Evolutionary conservation across 2,329 filamentous ascomycete genomes (phyloP).

Genomic region (Monosporascus cannonballus): DNA sequence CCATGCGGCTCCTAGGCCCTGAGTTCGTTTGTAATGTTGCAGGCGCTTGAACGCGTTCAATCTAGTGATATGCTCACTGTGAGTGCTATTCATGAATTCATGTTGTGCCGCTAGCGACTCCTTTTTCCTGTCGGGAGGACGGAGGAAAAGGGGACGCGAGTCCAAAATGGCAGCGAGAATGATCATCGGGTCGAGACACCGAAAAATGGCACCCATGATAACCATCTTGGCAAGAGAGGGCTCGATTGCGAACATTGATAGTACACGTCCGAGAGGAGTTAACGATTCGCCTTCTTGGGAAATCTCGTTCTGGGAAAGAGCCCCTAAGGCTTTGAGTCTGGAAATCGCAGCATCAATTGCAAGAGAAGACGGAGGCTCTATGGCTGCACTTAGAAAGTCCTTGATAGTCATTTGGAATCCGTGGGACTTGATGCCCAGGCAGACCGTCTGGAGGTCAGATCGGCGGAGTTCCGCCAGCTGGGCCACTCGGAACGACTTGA

Average conservation of each 20-base stretch:
- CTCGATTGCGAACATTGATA: conserved; percentile 35
- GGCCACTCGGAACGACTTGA: conserved; percentile 17
- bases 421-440: conserved; percentile 35
- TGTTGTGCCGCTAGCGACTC: too few species aligned
- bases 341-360: conserved; percentile 32
- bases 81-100: too few species aligned
- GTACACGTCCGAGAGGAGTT: conserved; percentile 38
- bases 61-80: too few species aligned
- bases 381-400: conserved; percentile 34
- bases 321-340: conserved; percentile 32
- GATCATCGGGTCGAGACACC: conserved; percentile 43
- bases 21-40: too few species aligned
- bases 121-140: too few species aligned
- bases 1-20: too few species aligned
- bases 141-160: conserved; percentile 2
- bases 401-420: conserved; percentile 31
- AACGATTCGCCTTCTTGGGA: conserved; percentile 16
- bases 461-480: conserved; percentile 35
- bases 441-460: conserved; percentile 36
- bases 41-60: too few species aligned
- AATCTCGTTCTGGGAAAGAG: conserved; percentile 33
- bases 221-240: conserved; percentile 43
- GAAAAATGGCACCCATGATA: conserved; percentile 43
- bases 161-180: conserved; percentile 27
- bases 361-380: conserved; percentile 35